phyloP scores from a whole-genome alignment of 2,329 filamentous ascomycete species.

The Colletotrichum agaves region DNA sequence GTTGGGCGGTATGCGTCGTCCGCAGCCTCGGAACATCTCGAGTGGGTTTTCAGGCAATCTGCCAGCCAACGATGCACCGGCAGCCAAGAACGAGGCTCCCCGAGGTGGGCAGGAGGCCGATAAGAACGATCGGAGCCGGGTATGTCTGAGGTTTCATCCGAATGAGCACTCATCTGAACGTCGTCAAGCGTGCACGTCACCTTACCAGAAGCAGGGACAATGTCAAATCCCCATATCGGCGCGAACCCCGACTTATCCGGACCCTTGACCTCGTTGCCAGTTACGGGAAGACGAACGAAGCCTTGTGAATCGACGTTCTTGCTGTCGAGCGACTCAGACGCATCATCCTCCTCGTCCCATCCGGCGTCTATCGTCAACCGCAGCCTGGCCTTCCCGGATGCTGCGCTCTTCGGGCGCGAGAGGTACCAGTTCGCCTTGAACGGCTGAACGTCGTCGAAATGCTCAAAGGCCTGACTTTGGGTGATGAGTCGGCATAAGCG shows the following conservation, averaged over 20 bases:
- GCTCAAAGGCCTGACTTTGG: no score
- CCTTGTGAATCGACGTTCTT: no score
- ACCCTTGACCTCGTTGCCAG: no score
- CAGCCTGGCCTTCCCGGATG: neutral
- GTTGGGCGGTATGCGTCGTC: no score
- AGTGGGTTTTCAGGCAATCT: no score
- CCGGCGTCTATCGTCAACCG: neutral
- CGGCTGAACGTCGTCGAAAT: neutral
- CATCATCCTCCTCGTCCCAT: neutral
- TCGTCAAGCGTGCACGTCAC: neutral
- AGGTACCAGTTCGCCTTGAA: neutral
- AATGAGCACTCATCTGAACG: neutral
- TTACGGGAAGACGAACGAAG: no score
- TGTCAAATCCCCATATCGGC: neutral
- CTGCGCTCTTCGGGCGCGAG: slow-evolving; percentile 8
- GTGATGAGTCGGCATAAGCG: no score
- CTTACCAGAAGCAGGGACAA: neutral
- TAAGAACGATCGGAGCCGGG: neutral
- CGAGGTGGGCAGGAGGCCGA: neutral
- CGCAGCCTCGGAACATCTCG: no score
- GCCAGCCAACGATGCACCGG: no score
- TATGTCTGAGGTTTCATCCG: neutral
- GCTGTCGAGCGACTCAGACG: neutral
- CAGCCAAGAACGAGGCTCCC: neutral
- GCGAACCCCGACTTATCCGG: no score